Percentiles rank a stretch among this genome's conserved stretches.
These are phyloP conservation scores for Blastobotrys capitulatus DNA, from an alignment of 1,139 yeast species.

Conservation along the genomic window DNA sequence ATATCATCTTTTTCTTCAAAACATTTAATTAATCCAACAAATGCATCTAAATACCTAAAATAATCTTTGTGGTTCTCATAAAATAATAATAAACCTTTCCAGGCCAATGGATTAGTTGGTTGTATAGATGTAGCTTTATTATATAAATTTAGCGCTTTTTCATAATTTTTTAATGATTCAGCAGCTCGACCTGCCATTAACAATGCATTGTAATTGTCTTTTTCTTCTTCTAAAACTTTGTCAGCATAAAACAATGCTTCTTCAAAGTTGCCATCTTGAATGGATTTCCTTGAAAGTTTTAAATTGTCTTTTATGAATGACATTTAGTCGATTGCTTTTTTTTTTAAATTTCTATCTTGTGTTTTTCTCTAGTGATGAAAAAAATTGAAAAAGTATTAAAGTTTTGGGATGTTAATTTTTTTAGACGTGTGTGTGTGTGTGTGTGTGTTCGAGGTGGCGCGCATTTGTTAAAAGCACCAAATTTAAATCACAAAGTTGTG, in stretches of 20 bases:
- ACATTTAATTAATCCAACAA: conserved; percentile 27
- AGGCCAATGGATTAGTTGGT: conserved; percentile 55
- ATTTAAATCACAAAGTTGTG: too few species aligned
- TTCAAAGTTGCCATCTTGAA: conserved; percentile 48
- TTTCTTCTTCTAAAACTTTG: conserved; percentile 38
- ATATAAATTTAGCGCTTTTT: conserved; percentile 48
- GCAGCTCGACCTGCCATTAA: conserved; percentile 50
- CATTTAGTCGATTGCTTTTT: neutral
- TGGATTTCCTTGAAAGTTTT: conserved; percentile 37
- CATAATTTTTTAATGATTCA: conserved; percentile 39
- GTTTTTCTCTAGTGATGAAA: neutral
- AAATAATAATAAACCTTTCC: conserved; percentile 71
- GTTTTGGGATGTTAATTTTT: neutral
- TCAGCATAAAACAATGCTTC: conserved; percentile 24
- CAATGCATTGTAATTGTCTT: conserved; percentile 54
- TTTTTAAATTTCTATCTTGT: too few species aligned
- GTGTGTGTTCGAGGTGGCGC: neutral
- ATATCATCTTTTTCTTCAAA: conserved; percentile 26
- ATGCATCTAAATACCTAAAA: conserved; percentile 35
- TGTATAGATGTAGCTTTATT: conserved; percentile 51
- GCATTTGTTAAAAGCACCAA: too few species aligned
- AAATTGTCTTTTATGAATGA: conserved; percentile 18
- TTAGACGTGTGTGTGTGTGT: too few species aligned
- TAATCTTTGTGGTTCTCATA: conserved; percentile 44
- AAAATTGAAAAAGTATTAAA: neutral